Evolutionary conservation across 306 rosid species (phyloP), one percentile per base, ranked within the genome.

Genomic region (Lablab purpureus): DNA sequence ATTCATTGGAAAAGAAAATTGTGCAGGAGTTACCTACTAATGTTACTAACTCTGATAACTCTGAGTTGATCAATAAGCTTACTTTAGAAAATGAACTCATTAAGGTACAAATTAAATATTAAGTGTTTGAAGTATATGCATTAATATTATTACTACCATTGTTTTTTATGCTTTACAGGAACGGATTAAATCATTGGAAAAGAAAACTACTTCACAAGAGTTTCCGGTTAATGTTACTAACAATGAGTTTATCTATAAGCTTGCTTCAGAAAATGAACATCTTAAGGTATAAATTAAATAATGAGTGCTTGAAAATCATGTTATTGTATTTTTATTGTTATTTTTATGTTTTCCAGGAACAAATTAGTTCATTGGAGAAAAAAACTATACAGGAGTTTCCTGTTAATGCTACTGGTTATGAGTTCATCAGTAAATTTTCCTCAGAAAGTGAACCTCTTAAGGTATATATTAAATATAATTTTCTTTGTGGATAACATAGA

Each of bases 371-470:
- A 46, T 72, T 72, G 76, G 72, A 78, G 66, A 78, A 36, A 59
- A 83, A 66, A 47, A 58, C 40, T 22, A 41, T 45, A 15, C 83
- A 54, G 55, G 90, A 89, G 76, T 46, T 78, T 81, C 85, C 89
- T n/a, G 87, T 40, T 2, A 40, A 73, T 58, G 46, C 75, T 72
- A 64, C 80, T 70, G 93, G 89, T 1, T 2, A 32, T 75, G 94
- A 85, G 70, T 19, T 81, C 67, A 46, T 88, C 78, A 82, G 23
- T 64, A 84, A 84, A 55, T 86, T 93, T 77, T 45, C 83, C n/a
- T 55, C 92, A 58, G 97, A 89, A 87, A 93, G 89, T 80, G 90
- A 89, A 74, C 84, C 83, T 75, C 90, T 89, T 64, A 88, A 91
- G 96, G 96, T 91, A 78, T n/a, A n/a, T n/a, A n/a, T n/a, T n/a